These are phyloP conservation scores for Clarireedia monteithiana DNA, from an alignment of 2,329 filamentous ascomycete genomes.

Conservation along the genomic window DNA sequence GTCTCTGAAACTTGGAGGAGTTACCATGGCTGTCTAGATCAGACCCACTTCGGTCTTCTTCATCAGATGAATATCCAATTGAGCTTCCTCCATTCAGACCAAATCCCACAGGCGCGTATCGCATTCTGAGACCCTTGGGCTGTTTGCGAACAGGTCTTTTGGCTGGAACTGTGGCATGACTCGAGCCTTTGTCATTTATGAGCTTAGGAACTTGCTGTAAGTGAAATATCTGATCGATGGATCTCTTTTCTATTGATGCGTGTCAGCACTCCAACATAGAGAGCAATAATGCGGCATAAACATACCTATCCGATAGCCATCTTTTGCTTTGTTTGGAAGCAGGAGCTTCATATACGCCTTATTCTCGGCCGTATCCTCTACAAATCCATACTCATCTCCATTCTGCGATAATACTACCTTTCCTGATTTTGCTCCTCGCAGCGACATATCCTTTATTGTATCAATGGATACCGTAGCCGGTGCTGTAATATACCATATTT, in stretches of 20 bases:
- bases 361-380: constrained; percentile 43
- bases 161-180: constrained; percentile 36
- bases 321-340: constrained; percentile 48
- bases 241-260: constrained; percentile 14
- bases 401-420: constrained; percentile 53
- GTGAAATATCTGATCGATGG: constrained; percentile 54
- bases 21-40: constrained; percentile 16
- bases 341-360: constrained; percentile 49
- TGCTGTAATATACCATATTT: constrained; percentile 74
- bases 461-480: constrained; percentile 63
- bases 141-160: constrained; percentile 52
- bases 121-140: constrained; percentile 58
- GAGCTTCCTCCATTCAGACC: constrained; percentile 35
- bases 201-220: constrained; percentile 56
- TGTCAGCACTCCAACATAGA: neutral
- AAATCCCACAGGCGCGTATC: constrained; percentile 60
- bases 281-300: constrained; percentile 8
- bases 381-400: constrained; percentile 54
- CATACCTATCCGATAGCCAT: constrained; percentile 48
- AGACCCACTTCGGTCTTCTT: constrained; percentile 13
- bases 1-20: constrained; percentile 1
- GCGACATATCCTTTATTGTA: constrained; percentile 55
- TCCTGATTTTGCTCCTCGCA: constrained; percentile 47
- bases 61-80: constrained; percentile 28
- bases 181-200: constrained; percentile 17